Evolutionary conservation across 2,329 filamentous ascomycete genomes (phyloP).

Genomic region (Aspergillus sojae): DNA sequence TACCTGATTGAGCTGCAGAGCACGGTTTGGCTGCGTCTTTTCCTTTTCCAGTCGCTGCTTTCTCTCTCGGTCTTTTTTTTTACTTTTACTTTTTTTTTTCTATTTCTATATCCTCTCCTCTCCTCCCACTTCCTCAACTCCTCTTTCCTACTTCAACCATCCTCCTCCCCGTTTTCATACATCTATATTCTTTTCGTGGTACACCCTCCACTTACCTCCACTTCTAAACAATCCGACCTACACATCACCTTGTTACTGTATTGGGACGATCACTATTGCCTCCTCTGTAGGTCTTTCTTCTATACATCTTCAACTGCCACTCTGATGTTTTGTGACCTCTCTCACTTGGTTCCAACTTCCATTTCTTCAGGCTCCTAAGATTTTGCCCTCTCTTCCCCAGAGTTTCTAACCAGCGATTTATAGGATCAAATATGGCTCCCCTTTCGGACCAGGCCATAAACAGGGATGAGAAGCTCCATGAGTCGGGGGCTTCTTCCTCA

Average conservation of each 20-base stretch:
- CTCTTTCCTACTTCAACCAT: background rate
- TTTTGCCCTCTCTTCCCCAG: background rate
- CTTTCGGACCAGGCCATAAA: constrained; percentile 19
- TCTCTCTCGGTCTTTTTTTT: constrained; percentile 8
- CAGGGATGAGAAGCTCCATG: constrained; percentile 29
- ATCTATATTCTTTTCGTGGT: constrained; percentile 1
- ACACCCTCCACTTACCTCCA: constrained; percentile 1
- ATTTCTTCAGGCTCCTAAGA: background rate
- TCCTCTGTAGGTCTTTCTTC: background rate
- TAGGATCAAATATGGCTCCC: constrained; percentile 23
- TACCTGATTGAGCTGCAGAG: constrained; percentile 9
- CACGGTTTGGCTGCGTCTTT: constrained; percentile 8
- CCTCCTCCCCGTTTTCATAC: constrained; percentile 4
- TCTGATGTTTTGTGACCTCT: background rate
- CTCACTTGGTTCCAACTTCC: background rate
- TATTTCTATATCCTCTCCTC: constrained; percentile 4
- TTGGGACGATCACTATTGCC: background rate
- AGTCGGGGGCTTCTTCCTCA: constrained; percentile 37
- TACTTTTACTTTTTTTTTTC: constrained; percentile 8
- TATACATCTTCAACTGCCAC: background rate
- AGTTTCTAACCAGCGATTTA: background rate
- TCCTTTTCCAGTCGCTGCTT: constrained; percentile 3
- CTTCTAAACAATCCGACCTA: background rate
- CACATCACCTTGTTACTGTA: background rate
- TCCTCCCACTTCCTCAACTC: constrained; percentile 4